A percentile compares a stretch with the other conserved stretches of the same genome.
These are phyloP conservation scores for Fraxinus americana DNA, from an alignment of 257 asterid genomes.

Conservation along the genomic window DNA sequence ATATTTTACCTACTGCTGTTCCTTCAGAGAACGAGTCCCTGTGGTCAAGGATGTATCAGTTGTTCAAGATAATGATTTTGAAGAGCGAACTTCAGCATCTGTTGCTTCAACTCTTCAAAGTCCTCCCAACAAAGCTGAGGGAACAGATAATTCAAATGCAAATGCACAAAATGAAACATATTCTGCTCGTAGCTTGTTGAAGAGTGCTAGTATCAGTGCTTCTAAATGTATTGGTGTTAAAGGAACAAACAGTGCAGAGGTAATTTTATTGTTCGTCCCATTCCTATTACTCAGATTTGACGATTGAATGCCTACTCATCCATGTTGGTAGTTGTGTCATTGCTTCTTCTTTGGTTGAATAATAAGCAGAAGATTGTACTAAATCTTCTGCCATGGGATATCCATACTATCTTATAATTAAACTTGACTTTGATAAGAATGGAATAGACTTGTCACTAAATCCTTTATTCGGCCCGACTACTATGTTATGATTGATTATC, in stretches of 20 bases:
- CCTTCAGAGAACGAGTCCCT: slow-evolving; percentile 85
- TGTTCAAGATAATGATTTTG: slow-evolving; percentile 46
- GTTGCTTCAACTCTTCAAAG: slow-evolving; percentile 72
- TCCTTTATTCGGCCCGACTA: background rate
- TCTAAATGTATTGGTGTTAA: slow-evolving; percentile 80
- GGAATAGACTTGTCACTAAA: too few species aligned
- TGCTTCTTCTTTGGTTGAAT: too few species aligned
- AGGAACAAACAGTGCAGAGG: slow-evolving; percentile 60
- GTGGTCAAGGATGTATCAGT: slow-evolving; percentile 58
- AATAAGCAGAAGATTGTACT: too few species aligned
- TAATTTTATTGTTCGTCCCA: slow-evolving; percentile 23
- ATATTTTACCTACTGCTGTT: background rate
- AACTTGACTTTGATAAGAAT: too few species aligned
- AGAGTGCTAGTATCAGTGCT: slow-evolving; percentile 92
- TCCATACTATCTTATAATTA: too few species aligned
- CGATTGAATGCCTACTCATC: background rate
- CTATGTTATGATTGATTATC: background rate
- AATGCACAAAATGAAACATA: slow-evolving; percentile 41
- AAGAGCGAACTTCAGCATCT: slow-evolving; percentile 62
- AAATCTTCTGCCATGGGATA: too few species aligned
- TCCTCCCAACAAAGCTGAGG: slow-evolving; percentile 51
- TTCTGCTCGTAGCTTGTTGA: slow-evolving; percentile 86
- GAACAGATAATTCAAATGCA: slow-evolving; percentile 37
- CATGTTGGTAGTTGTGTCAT: too few species aligned
- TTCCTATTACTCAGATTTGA: background rate